These are phyloP conservation scores for Fusarium nodosum DNA, from an alignment of 2,329 filamentous ascomycete genomes.

Conservation along the genomic window DNA sequence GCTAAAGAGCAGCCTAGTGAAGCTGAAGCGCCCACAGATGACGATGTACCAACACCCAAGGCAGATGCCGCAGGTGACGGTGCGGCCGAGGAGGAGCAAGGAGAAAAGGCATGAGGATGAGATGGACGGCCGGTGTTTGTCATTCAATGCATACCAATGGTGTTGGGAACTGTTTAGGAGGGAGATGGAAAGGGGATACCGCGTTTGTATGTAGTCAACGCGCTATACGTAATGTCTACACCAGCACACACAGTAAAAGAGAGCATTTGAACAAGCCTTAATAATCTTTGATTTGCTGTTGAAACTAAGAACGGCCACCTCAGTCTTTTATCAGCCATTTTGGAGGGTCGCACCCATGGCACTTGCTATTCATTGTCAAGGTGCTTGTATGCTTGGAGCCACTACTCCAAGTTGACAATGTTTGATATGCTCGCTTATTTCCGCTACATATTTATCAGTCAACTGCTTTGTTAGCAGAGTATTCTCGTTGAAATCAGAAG, in stretches of 20 bases:
- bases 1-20: slow-evolving; percentile 33
- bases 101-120: slow-evolving; percentile 44
- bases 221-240: slow-evolving; percentile 58
- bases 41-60: slow-evolving; percentile 42
- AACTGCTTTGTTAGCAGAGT: background rate
- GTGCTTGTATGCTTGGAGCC: background rate
- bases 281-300: slow-evolving; percentile 2
- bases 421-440: background rate
- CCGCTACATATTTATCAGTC: background rate
- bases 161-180: slow-evolving; percentile 41
- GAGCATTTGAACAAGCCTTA: slow-evolving; percentile 36
- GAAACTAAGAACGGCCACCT: background rate
- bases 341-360: too few species aligned
- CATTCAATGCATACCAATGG: slow-evolving; percentile 45
- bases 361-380: background rate
- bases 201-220: slow-evolving; percentile 48
- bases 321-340: too few species aligned
- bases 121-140: slow-evolving; percentile 34
- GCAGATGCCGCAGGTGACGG: slow-evolving; percentile 31
- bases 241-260: slow-evolving; percentile 46
- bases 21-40: slow-evolving; percentile 29
- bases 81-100: slow-evolving; percentile 36
- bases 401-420: background rate
- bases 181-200: slow-evolving; percentile 22
- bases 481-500: too few species aligned